phyloP scores from a whole-genome alignment of 768 basidiomycete species.

The Agaricus sinodeliciosus region DNA sequence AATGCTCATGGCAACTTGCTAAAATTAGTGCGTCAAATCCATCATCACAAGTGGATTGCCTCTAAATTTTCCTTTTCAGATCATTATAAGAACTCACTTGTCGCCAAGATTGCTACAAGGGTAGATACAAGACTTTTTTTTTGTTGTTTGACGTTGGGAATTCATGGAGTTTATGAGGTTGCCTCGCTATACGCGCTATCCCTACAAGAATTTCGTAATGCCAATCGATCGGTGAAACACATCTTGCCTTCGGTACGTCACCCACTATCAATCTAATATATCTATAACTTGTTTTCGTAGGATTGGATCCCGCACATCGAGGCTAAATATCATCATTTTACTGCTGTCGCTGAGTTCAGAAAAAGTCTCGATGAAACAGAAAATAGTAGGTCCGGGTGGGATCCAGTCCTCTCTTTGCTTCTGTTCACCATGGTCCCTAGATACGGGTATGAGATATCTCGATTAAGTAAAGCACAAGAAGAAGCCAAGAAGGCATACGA shows the following conservation, averaged over 20 bases:
- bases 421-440: conserved; percentile 29
- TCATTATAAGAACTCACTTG: conserved; percentile 72
- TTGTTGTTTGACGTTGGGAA: not conserved
- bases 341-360: conserved; percentile 82
- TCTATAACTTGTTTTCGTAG: conserved; percentile 29
- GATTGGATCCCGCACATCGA: conserved; percentile 77
- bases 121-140: conserved; percentile 26
- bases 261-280: not conserved
- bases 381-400: conserved; percentile 48
- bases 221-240: conserved; percentile 36
- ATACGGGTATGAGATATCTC: conserved; percentile 83
- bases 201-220: conserved; percentile 31
- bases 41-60: not conserved
- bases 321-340: conserved; percentile 80
- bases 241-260: conserved; percentile 48
- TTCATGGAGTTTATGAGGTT: conserved; percentile 16
- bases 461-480: conserved; percentile 60
- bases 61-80: conserved; percentile 24
- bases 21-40: conserved; percentile 53
- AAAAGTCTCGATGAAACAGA: conserved; percentile 87
- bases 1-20: conserved; percentile 94
- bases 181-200: conserved; percentile 7
- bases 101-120: conserved; percentile 77
- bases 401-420: not conserved
- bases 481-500: conserved; percentile 69